Percentiles rank a stretch among this genome's conserved stretches.
These are phyloP conservation scores for Camelina sativa DNA, from an alignment of 345 rosid species.

Conservation along the genomic window DNA sequence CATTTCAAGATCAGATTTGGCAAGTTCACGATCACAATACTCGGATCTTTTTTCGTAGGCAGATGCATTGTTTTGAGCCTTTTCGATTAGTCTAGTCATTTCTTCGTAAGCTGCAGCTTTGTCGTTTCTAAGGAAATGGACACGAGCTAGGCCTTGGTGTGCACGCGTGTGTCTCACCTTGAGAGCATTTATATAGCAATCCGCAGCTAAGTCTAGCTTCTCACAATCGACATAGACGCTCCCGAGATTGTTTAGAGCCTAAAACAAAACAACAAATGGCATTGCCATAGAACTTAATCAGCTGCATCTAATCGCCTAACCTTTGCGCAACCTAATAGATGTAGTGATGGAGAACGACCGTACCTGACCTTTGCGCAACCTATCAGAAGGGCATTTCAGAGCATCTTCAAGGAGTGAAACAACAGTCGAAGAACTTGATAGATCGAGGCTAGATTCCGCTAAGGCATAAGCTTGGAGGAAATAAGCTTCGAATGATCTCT, in stretches of 20 bases:
- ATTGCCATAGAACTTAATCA: not conserved
- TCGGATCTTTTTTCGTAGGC: slow-evolving; percentile 98
- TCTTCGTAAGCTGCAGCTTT: slow-evolving; percentile 81
- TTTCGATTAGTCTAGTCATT: slow-evolving; percentile 88
- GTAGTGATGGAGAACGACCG: slow-evolving; percentile 28
- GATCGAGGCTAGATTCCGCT: slow-evolving; percentile 91
- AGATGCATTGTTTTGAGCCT: slow-evolving; percentile 90
- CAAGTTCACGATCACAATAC: slow-evolving; percentile 87
- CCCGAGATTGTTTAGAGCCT: slow-evolving; percentile 99
- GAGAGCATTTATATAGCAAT: slow-evolving; percentile 94
- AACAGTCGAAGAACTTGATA: slow-evolving; percentile 78
- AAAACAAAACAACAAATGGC: slow-evolving; percentile 17
- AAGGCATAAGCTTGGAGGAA: slow-evolving; percentile 97
- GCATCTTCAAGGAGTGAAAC: slow-evolving; percentile 95
- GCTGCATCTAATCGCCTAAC: slow-evolving; percentile 52
- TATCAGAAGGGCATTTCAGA: slow-evolving; percentile 93
- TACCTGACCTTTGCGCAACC: slow-evolving; percentile 99
- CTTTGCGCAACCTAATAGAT: slow-evolving; percentile 87
- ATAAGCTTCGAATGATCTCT: slow-evolving; percentile 97
- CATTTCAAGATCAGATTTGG: slow-evolving; percentile 90
- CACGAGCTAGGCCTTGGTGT: slow-evolving; percentile 98
- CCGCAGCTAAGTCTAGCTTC: slow-evolving; percentile 83
- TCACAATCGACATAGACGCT: slow-evolving; percentile 81
- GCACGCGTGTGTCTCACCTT: slow-evolving; percentile 95
- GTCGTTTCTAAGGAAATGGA: slow-evolving; percentile 77